Evolutionary conservation across 176 grass and related monocot species (phyloP).

Genomic region (Puya raimondii): DNA sequence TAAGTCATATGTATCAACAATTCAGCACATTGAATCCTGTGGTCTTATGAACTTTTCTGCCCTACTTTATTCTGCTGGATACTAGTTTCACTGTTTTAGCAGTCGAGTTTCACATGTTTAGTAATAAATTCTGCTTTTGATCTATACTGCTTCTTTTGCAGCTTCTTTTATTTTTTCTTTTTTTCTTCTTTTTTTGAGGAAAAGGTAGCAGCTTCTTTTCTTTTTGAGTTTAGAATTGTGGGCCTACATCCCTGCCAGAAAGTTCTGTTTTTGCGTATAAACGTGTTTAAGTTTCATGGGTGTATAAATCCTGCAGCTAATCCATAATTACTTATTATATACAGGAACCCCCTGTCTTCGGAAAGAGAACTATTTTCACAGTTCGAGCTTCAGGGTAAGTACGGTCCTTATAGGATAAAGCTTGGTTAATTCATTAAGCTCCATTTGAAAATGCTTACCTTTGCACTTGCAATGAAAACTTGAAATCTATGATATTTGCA

Average conservation of each 20-base stretch:
- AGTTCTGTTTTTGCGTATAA: neutral
- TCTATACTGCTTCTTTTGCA: too few relatives aligned
- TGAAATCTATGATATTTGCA: neutral
- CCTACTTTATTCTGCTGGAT: too few relatives aligned
- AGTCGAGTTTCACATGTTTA: too few relatives aligned
- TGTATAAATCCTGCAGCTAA: slow-evolving; percentile 5
- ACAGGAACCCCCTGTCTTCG: slow-evolving; percentile 97
- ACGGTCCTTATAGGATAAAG: slow-evolving; percentile 7
- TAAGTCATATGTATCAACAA: slow-evolving; percentile 35
- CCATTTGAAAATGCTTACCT: neutral
- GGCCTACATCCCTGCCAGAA: neutral
- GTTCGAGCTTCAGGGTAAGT: slow-evolving; percentile 71
- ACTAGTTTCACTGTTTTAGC: too few relatives aligned
- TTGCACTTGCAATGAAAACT: neutral
- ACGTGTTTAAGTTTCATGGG: neutral
- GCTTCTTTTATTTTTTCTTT: neutral
- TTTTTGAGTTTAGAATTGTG: neutral
- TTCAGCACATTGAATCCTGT: neutral
- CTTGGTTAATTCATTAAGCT: neutral
- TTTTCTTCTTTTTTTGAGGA: too few relatives aligned
- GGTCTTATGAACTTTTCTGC: too few relatives aligned
- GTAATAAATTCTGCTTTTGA: too few relatives aligned
- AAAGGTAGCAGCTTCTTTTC: neutral
- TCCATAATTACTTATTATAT: slow-evolving; percentile 15
- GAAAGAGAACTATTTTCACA: slow-evolving; percentile 96